Evolutionary conservation across 495 filamentous ascomycete genomes (phyloP), one percentile per base, ranked within the genome.

Genomic region (Penicillium roqueforti): DNA sequence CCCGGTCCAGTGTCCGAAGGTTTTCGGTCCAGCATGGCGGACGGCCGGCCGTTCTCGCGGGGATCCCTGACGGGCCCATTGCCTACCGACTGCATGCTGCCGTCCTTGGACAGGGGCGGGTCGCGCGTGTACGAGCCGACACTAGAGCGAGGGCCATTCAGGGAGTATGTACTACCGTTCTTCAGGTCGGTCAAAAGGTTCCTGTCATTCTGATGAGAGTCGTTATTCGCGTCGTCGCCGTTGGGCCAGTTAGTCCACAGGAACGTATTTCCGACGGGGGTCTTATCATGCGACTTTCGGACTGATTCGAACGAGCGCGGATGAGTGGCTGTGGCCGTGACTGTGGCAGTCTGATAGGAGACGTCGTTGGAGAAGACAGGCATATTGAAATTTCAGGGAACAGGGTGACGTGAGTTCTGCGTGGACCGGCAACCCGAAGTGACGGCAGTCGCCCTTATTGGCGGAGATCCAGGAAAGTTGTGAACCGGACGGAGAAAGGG

Each of bases 81-180:
- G 47, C 69, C 73, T 51, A 80, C 53, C 16, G 81, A 83, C 31
- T 76, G 63, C 50, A 75, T 71, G 60, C 79, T 83, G 40, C 72
- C 77, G 60, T 81, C 78, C 51, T 75, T 78, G 38, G 80, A 81
- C 41, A 68, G 71, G 22, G 66, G 66, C 56, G 68, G 63, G 14
- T 80, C 78, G 58, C 73, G 75, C 47, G 71, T 79, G 51, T 79
- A 76, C 8, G 76, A 77, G 47, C 73, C 72, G 61, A 72, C 69
- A 55, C 77, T 79, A 14, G 75, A 74, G 23, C 71, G 73, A 22
- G 70, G 73, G 45, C 72, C 74, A 62, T 75, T 76, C 58, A 78
- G 54, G 23, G 77, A 75, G 39, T 76, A 76, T 51, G 66, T 66
- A 61, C 72, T 78, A 41, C 71, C 74, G 63, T 76, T 68, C 51